These are phyloP conservation scores for Cercospora janseana DNA, from an alignment of 2,329 filamentous ascomycete species.

Conservation along the genomic window DNA sequence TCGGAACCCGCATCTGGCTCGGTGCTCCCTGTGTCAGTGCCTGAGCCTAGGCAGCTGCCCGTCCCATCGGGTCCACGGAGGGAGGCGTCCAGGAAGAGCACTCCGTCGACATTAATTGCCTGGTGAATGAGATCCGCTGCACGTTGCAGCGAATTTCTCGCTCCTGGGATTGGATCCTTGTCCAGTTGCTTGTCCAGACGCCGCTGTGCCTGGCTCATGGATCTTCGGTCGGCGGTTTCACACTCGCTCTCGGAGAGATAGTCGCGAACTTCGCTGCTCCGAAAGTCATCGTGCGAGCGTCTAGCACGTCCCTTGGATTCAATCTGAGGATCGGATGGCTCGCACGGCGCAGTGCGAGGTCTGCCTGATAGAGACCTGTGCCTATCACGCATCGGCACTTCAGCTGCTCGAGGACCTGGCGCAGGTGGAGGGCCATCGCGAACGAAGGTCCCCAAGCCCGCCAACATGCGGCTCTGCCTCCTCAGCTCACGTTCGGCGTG, in stretches of 20 bases:
- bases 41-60: conserved; percentile 9
- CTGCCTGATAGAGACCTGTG: neutral
- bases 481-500: conserved; percentile 53
- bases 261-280: conserved; percentile 8
- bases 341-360: neutral
- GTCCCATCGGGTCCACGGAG: neutral
- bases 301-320: neutral
- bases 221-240: neutral
- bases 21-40: conserved; percentile 4
- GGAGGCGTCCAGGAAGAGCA: conserved; percentile 43
- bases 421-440: conserved; percentile 18
- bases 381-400: neutral
- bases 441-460: conserved; percentile 52
- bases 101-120: conserved; percentile 48
- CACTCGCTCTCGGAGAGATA: conserved; percentile 11
- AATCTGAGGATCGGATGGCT: neutral
- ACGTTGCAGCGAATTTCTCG: conserved; percentile 39
- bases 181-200: conserved; percentile 5
- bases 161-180: conserved; percentile 8
- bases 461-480: conserved; percentile 54
- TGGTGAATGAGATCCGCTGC: conserved; percentile 40
- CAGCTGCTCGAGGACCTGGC: neutral
- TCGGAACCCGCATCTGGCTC: neutral
- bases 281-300: neutral
- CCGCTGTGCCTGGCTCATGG: conserved; percentile 1